phyloP scores from a whole-genome alignment of 139 green algal species.

The Yamagishiella unicocca region DNA sequence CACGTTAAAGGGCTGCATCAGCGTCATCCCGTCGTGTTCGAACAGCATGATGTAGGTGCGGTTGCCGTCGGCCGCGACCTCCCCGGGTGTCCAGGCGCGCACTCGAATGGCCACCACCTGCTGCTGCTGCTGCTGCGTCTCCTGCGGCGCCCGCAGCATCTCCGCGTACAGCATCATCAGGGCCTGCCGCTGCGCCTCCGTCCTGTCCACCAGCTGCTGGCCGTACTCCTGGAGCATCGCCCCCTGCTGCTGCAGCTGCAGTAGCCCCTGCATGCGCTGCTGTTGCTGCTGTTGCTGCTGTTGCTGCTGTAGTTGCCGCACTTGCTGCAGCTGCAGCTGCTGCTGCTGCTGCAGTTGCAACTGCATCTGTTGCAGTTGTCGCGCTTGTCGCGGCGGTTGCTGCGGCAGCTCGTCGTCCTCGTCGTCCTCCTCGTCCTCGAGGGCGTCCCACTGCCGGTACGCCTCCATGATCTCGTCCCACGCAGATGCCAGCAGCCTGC shows the following conservation, averaged over 20 bases:
- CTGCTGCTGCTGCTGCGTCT: neutral
- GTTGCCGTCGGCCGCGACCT: neutral
- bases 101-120: neutral
- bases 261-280: neutral
- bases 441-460: neutral
- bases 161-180: neutral
- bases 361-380: neutral
- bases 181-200: neutral
- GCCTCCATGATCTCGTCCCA: conserved; percentile 33
- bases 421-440: neutral
- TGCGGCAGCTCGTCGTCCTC: neutral
- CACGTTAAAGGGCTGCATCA: neutral
- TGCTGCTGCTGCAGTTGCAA: neutral
- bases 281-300: neutral
- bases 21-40: conserved; percentile 1
- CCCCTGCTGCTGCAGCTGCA: neutral
- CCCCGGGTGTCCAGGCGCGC: neutral
- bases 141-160: neutral
- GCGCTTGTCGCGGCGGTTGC: neutral
- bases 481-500: neutral
- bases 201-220: neutral
- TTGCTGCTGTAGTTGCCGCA: neutral
- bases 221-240: neutral
- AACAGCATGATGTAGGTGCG: neutral
- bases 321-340: neutral